Conservation (phyloP, 257 asterid genomes). For the Solanum tarijense region DNA sequence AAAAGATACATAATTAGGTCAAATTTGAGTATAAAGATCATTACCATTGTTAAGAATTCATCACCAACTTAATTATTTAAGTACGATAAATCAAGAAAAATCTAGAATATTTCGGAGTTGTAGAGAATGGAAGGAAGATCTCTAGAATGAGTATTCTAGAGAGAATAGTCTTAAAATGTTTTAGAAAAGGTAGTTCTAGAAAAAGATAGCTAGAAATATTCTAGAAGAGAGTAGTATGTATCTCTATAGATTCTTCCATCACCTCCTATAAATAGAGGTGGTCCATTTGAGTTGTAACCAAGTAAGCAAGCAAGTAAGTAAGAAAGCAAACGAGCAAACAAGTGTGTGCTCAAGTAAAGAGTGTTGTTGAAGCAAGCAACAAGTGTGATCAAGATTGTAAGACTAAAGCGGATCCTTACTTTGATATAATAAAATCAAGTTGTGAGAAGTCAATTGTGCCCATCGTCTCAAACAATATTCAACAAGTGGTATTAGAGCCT, state of each 20-base stretch:
- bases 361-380: not conserved
- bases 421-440: not conserved
- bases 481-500: not conserved
- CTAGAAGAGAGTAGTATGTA: not conserved
- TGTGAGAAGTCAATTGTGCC: not conserved
- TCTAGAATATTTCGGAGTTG: not conserved
- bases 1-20: not conserved
- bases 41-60: conserved; percentile 45
- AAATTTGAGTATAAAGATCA: not conserved
- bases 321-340: not conserved
- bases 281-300: not conserved
- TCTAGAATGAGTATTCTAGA: not conserved
- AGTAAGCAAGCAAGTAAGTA: not conserved
- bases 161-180: not conserved
- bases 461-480: not conserved
- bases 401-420: not conserved
- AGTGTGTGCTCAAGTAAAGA: not conserved
- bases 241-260: not conserved
- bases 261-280: not conserved
- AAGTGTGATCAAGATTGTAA: not conserved
- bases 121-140: not conserved
- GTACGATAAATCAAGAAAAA: not conserved
- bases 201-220: not conserved
- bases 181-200: not conserved
- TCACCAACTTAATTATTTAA: not conserved